These are phyloP conservation scores for Collybia mongolica DNA, from an alignment of 768 basidiomycete genomes.

Conservation along the genomic window DNA sequence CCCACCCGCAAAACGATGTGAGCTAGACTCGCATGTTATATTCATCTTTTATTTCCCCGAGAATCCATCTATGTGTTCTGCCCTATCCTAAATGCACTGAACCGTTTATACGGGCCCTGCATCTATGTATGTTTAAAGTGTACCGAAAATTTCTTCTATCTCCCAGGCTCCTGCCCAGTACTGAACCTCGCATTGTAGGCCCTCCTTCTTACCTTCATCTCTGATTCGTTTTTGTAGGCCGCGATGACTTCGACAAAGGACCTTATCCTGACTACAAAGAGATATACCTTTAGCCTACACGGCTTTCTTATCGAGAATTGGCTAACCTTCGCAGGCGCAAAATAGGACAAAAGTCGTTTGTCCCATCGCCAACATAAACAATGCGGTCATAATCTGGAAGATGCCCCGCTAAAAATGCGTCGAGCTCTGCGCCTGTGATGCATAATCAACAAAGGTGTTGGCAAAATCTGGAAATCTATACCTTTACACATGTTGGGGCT, in stretches of 20 bases:
- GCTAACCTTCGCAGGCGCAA: slow-evolving; percentile 70
- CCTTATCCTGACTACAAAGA: slow-evolving; percentile 68
- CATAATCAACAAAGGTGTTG: neutral
- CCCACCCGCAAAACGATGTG: slow-evolving; percentile 13
- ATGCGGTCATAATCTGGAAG: slow-evolving; percentile 69
- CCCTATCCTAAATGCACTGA: neutral
- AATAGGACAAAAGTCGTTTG: slow-evolving; percentile 94
- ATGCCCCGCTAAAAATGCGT: slow-evolving; percentile 68
- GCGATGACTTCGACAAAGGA: slow-evolving; percentile 75
- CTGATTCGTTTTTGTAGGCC: slow-evolving; percentile 79
- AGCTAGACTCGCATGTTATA: slow-evolving; percentile 21
- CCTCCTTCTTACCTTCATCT: slow-evolving; percentile 60
- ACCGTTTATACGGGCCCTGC: neutral
- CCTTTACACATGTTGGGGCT: slow-evolving; percentile 99
- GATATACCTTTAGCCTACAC: neutral
- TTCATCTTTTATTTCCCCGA: slow-evolving; percentile 6
- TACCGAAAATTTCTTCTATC: slow-evolving; percentile 78
- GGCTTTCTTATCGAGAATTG: neutral
- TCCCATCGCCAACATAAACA: slow-evolving; percentile 91
- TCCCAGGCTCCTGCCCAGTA: slow-evolving; percentile 98
- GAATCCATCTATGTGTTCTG: slow-evolving; percentile 6
- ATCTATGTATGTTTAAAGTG: slow-evolving; percentile 25
- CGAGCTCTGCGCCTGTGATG: slow-evolving; percentile 83
- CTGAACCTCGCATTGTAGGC: slow-evolving; percentile 69
- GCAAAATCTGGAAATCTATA: slow-evolving; percentile 19